Conservation (phyloP, 2,329 filamentous ascomycete species). For the Incumbomyces delicatus region DNA sequence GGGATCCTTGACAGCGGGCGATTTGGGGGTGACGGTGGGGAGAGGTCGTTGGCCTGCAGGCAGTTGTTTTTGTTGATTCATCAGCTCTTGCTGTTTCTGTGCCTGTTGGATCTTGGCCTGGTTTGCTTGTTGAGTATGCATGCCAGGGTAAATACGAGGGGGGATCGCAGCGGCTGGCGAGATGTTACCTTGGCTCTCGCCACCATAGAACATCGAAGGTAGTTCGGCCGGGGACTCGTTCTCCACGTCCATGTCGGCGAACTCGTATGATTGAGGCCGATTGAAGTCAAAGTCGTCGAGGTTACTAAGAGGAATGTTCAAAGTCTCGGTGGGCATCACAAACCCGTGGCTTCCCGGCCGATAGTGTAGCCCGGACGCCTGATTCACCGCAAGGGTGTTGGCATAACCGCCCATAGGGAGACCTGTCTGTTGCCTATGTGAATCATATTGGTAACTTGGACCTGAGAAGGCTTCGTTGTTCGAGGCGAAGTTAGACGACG, state of each 20-base stretch:
- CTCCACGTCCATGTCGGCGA: slow-evolving; percentile 60
- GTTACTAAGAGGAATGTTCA: slow-evolving; percentile 28
- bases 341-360: slow-evolving; percentile 28
- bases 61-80: slow-evolving; percentile 34
- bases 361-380: slow-evolving; percentile 38
- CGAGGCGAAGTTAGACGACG: slow-evolving; percentile 27
- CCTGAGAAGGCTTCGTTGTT: slow-evolving; percentile 49
- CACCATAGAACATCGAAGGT: slow-evolving; percentile 57
- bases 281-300: slow-evolving; percentile 52
- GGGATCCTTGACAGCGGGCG: slow-evolving; percentile 46
- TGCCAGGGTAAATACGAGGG: slow-evolving; percentile 72
- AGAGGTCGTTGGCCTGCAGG: slow-evolving; percentile 19
- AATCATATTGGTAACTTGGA: slow-evolving; percentile 89
- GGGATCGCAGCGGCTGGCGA: slow-evolving; percentile 44
- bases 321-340: slow-evolving; percentile 32
- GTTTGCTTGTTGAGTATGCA: slow-evolving; percentile 83
- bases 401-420: slow-evolving; percentile 76
- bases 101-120: slow-evolving; percentile 54
- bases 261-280: slow-evolving; percentile 46
- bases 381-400: slow-evolving; percentile 68
- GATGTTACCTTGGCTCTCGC: slow-evolving; percentile 37
- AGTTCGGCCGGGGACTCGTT: slow-evolving; percentile 46
- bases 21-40: slow-evolving; percentile 24
- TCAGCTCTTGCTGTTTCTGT: slow-evolving; percentile 52
- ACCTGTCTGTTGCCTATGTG: slow-evolving; percentile 91